Percentiles rank a stretch among this genome's conserved stretches.
Evolutionary conservation across 2,329 filamentous ascomycete genomes (phyloP).

Genomic region (Dryadomyces sulphureus): DNA sequence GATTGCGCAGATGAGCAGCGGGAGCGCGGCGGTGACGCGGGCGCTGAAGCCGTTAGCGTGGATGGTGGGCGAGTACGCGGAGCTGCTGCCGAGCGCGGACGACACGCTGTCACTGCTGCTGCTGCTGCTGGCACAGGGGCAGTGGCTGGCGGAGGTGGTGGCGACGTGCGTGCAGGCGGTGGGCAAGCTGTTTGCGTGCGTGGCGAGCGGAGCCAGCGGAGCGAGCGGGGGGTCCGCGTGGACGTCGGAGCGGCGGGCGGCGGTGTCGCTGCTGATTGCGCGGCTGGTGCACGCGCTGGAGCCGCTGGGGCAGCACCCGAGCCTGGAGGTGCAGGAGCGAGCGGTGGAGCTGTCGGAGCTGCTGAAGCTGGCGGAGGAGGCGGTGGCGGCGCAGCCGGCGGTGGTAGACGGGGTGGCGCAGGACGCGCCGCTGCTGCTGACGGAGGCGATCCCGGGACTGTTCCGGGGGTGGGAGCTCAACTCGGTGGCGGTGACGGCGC

Average conservation of each 20-base stretch:
- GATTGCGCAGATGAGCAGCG: slow-evolving; percentile 37
- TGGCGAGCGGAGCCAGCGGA: slow-evolving; percentile 54
- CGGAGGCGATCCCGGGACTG: slow-evolving; percentile 76
- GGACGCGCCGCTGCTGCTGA: slow-evolving; percentile 70
- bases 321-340: slow-evolving; percentile 86
- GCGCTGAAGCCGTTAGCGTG: slow-evolving; percentile 67
- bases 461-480: slow-evolving; percentile 83
- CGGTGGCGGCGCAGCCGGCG: slow-evolving; percentile 50
- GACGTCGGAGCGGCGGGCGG: slow-evolving; percentile 59
- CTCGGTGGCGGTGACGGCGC: slow-evolving; percentile 70
- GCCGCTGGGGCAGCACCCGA: slow-evolving; percentile 64
- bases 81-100: slow-evolving; percentile 54
- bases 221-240: slow-evolving; percentile 51
- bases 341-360: slow-evolving; percentile 87
- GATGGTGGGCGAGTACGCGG: slow-evolving; percentile 78
- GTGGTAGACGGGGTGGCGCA: slow-evolving; percentile 36
- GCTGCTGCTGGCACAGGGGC: slow-evolving; percentile 43
- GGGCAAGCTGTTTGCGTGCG: slow-evolving; percentile 66
- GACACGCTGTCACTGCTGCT: slow-evolving; percentile 61
- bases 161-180: slow-evolving; percentile 70
- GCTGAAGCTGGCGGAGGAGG: slow-evolving; percentile 74
- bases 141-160: slow-evolving; percentile 48
- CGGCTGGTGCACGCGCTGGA: slow-evolving; percentile 74
- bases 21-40: slow-evolving; percentile 29
- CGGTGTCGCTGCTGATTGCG: slow-evolving; percentile 62